Conservation (phyloP, 108 stramenopile species). For the Cyclotella sp. region DNA sequence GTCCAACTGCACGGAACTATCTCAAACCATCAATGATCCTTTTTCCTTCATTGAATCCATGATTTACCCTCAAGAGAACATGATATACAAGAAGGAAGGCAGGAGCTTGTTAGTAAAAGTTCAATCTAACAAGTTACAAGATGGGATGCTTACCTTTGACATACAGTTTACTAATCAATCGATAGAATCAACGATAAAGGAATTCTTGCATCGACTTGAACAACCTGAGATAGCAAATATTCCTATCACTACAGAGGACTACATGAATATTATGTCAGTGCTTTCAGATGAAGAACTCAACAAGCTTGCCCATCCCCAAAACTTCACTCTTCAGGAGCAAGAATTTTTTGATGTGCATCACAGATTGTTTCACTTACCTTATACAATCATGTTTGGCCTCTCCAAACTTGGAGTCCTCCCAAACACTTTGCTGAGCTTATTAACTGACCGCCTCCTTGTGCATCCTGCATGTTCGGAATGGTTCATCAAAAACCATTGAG, state of each 20-base stretch:
- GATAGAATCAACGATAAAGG: neutral
- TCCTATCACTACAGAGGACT: neutral
- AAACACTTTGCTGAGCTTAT: neutral
- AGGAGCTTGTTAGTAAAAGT: conserved; percentile 1
- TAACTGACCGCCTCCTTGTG: conserved; percentile 5
- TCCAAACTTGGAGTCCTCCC: conserved; percentile 2
- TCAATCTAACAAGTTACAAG: neutral
- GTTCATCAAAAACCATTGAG: neutral
- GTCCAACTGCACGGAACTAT: neutral
- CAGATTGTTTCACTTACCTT: conserved; percentile 8
- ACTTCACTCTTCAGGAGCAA: neutral
- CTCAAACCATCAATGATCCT: no score
- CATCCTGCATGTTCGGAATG: conserved; percentile 7
- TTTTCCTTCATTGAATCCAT: neutral
- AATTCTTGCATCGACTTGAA: neutral
- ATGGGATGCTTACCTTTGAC: neutral
- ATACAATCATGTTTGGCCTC: conserved; percentile 11
- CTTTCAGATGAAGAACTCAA: neutral
- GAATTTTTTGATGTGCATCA: conserved; percentile 20
- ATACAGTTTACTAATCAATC: neutral
- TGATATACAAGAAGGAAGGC: conserved; percentile 19
- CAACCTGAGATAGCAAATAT: conserved; percentile 8
- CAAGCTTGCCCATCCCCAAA: neutral
- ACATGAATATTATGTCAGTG: neutral
- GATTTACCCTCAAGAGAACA: conserved; percentile 1